These are phyloP conservation scores for Vicia villosa DNA, from an alignment of 306 rosid species.

Conservation along the genomic window DNA sequence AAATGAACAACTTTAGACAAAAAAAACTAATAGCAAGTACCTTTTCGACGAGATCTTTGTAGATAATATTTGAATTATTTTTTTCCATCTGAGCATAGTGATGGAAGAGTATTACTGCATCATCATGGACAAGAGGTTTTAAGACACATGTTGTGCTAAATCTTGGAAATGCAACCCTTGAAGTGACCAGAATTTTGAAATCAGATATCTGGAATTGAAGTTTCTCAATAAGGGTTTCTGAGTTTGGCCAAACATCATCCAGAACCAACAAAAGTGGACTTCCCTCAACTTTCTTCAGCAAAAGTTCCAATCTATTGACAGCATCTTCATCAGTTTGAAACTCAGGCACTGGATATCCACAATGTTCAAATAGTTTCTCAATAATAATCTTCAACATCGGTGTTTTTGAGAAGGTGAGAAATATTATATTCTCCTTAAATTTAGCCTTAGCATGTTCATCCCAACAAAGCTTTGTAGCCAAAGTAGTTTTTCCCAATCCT, in stretches of 20 bases:
- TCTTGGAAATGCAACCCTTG: constrained; percentile 47
- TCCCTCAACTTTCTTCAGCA: constrained; percentile 28
- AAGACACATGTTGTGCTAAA: constrained; percentile 35
- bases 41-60: constrained; percentile 40
- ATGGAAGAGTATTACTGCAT: constrained; percentile 53
- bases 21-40: constrained; percentile 34
- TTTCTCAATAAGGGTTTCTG: constrained; percentile 53
- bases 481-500: constrained; percentile 62
- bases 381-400: constrained; percentile 49
- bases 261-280: constrained; percentile 51
- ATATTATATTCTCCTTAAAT: constrained; percentile 52
- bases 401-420: constrained; percentile 43
- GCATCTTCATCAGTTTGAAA: constrained; percentile 41
- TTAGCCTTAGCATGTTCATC: constrained; percentile 50
- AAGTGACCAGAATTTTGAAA: constrained; percentile 67
- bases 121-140: constrained; percentile 39
- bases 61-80: constrained; percentile 20
- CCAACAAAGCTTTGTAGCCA: constrained; percentile 51
- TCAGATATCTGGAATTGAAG: constrained; percentile 37
- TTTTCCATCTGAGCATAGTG: constrained; percentile 44
- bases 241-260: constrained; percentile 67
- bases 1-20: background rate
- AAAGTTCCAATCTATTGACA: background rate
- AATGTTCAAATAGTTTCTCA: constrained; percentile 37
- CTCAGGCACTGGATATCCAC: constrained; percentile 33